These are phyloP conservation scores for Brettanomyces nanus DNA, from an alignment of 805 yeast genomes.

Conservation along the genomic window DNA sequence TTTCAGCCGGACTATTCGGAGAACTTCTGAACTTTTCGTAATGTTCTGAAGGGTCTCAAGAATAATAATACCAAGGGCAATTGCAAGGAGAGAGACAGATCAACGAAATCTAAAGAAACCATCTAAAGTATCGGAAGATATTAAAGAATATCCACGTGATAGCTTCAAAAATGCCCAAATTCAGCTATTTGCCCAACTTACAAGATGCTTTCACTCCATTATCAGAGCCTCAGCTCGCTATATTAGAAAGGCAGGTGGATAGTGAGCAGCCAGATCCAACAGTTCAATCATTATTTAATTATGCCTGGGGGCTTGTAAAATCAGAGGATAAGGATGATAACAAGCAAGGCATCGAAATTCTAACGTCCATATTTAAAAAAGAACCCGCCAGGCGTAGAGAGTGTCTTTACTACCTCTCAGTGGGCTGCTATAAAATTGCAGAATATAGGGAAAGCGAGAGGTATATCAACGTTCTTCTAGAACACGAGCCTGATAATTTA, in stretches of 20 bases:
- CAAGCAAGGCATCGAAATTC: slow-evolving; percentile 67
- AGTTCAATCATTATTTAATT: slow-evolving; percentile 82
- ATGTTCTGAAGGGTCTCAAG: too few relatives aligned
- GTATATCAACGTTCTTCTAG: slow-evolving; percentile 69
- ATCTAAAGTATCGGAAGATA: too few relatives aligned
- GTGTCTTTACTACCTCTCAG: slow-evolving; percentile 75
- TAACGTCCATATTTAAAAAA: slow-evolving; percentile 63
- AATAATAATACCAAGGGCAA: too few relatives aligned
- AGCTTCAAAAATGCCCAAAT: slow-evolving; percentile 20
- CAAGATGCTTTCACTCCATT: slow-evolving; percentile 39
- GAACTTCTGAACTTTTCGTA: too few relatives aligned
- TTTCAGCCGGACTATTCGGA: too few relatives aligned
- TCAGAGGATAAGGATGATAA: slow-evolving; percentile 56
- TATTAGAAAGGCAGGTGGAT: slow-evolving; percentile 68
- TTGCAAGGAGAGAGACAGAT: too few relatives aligned
- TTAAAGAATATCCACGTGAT: too few relatives aligned
- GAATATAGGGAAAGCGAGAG: slow-evolving; percentile 81
- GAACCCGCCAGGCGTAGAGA: slow-evolving; percentile 83
- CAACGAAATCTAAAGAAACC: too few relatives aligned
- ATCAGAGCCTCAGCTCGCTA: slow-evolving; percentile 63
- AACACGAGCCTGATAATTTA: slow-evolving; percentile 74
- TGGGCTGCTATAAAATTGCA: slow-evolving; percentile 84
- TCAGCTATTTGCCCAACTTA: slow-evolving; percentile 22
- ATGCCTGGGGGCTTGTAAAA: slow-evolving; percentile 93
- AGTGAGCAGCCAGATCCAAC: slow-evolving; percentile 75